Percentiles rank a stretch among this genome's conserved stretches.
Conservation (phyloP, 805 yeast genomes). For the Ogataea minuta region DNA sequence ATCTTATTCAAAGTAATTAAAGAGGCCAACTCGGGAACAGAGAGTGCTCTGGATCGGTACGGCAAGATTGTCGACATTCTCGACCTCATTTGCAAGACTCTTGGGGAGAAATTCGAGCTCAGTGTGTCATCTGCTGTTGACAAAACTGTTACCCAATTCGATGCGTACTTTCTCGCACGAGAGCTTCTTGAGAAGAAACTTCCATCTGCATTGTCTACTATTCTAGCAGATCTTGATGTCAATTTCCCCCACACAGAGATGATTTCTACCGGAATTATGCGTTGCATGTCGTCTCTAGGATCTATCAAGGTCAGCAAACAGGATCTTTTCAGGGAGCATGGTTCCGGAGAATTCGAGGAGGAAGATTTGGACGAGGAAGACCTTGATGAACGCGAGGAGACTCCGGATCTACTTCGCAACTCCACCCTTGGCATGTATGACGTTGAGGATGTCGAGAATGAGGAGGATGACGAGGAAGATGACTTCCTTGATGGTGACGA, state of each 20-base stretch:
- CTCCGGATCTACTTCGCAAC: slow-evolving; percentile 80
- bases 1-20: slow-evolving; percentile 59
- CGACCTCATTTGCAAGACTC: slow-evolving; percentile 43
- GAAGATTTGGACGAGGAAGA: slow-evolving; percentile 70
- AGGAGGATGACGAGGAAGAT: slow-evolving; percentile 32
- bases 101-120: slow-evolving; percentile 40
- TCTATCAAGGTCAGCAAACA: slow-evolving; percentile 55
- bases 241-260: slow-evolving; percentile 66
- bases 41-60: slow-evolving; percentile 45
- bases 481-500: slow-evolving; percentile 35
- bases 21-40: slow-evolving; percentile 42
- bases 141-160: slow-evolving; percentile 49
- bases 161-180: slow-evolving; percentile 61
- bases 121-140: slow-evolving; percentile 40
- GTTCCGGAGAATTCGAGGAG: slow-evolving; percentile 39
- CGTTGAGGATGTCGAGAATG: slow-evolving; percentile 56
- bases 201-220: slow-evolving; percentile 53
- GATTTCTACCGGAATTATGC: slow-evolving; percentile 56
- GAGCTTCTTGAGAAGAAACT: slow-evolving; percentile 67
- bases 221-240: slow-evolving; percentile 66
- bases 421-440: slow-evolving; percentile 96
- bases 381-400: slow-evolving; percentile 58
- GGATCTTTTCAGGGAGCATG: slow-evolving; percentile 49
- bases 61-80: slow-evolving; percentile 53
- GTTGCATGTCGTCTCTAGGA: slow-evolving; percentile 57